These are phyloP conservation scores for Cladorrhinum samala DNA, from an alignment of 495 filamentous ascomycete species.

Conservation along the genomic window DNA sequence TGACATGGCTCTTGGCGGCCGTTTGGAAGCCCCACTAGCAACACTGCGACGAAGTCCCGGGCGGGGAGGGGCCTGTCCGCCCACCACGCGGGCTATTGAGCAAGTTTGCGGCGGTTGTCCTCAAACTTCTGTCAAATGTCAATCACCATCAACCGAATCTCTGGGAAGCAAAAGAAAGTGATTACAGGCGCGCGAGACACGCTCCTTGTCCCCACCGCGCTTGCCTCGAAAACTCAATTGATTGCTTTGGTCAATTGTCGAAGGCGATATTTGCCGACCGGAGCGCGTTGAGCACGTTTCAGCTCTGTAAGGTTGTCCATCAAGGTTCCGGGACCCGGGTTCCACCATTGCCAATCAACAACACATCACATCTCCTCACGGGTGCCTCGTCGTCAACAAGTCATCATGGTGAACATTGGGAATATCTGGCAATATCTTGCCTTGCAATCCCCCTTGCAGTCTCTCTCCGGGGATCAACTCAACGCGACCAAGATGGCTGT, in stretches of 20 bases:
- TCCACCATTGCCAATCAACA: not conserved
- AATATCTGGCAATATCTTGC: slow-evolving; percentile 25
- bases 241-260: too few relatives aligned
- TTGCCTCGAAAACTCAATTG: not conserved
- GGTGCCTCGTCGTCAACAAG: not conserved
- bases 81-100: too few relatives aligned
- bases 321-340: too few relatives aligned
- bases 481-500: slow-evolving; percentile 26
- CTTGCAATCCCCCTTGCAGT: slow-evolving; percentile 19
- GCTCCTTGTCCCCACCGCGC: not conserved
- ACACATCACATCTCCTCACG: too few relatives aligned
- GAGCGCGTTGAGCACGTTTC: slow-evolving; percentile 14
- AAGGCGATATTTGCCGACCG: too few relatives aligned
- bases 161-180: too few relatives aligned
- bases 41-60: too few relatives aligned
- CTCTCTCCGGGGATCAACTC: slow-evolving; percentile 17
- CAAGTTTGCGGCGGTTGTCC: not conserved
- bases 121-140: not conserved
- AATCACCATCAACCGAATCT: not conserved
- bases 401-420: slow-evolving; percentile 28
- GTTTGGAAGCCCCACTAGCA: too few relatives aligned
- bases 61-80: too few relatives aligned
- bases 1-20: too few relatives aligned
- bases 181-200: too few relatives aligned
- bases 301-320: not conserved